phyloP scores from a whole-genome alignment of 2,329 filamentous ascomycete genomes.

The Fusarium guadeloupense region DNA sequence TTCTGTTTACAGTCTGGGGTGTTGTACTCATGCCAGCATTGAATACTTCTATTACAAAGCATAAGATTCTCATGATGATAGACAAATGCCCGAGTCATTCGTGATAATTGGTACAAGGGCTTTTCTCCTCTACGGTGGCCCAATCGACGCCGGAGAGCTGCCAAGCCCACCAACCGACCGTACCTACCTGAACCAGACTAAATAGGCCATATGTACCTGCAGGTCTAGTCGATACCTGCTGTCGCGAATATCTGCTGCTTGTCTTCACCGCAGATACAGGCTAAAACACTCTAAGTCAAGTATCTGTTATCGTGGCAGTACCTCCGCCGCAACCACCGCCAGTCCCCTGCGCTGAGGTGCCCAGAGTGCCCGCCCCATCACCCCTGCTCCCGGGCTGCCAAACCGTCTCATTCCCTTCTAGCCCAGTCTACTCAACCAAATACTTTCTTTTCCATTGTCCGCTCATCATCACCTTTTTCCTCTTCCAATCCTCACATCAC shows the following conservation, averaged over 20 bases:
- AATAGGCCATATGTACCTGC: slow-evolving; percentile 31
- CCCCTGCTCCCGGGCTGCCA: slow-evolving; percentile 41
- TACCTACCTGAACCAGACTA: slow-evolving; percentile 43
- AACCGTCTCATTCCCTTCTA: slow-evolving; percentile 38
- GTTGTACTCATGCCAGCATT: slow-evolving; percentile 3
- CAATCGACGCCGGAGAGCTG: slow-evolving; percentile 31
- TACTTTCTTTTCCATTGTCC: slow-evolving; percentile 37
- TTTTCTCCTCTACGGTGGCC: slow-evolving; percentile 15
- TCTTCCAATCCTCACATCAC: slow-evolving; percentile 16
- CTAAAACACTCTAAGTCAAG: slow-evolving; percentile 20
- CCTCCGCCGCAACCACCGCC: slow-evolving; percentile 31
- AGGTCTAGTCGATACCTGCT: slow-evolving; percentile 25
- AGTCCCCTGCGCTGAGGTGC: slow-evolving; percentile 25
- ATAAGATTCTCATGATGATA: no score
- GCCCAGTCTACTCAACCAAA: slow-evolving; percentile 10
- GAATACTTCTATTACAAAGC: not conserved
- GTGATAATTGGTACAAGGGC: slow-evolving; percentile 34
- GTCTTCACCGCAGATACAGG: not conserved
- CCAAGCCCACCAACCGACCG: slow-evolving; percentile 31
- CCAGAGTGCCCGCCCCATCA: no score
- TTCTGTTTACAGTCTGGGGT: slow-evolving; percentile 20
- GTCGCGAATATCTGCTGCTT: not conserved
- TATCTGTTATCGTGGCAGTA: slow-evolving; percentile 28
- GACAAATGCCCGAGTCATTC: not conserved
- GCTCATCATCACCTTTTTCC: slow-evolving; percentile 28